Conservation (phyloP, 1,284 basidiomycete genomes). For the Ganoderma boninense region DNA sequence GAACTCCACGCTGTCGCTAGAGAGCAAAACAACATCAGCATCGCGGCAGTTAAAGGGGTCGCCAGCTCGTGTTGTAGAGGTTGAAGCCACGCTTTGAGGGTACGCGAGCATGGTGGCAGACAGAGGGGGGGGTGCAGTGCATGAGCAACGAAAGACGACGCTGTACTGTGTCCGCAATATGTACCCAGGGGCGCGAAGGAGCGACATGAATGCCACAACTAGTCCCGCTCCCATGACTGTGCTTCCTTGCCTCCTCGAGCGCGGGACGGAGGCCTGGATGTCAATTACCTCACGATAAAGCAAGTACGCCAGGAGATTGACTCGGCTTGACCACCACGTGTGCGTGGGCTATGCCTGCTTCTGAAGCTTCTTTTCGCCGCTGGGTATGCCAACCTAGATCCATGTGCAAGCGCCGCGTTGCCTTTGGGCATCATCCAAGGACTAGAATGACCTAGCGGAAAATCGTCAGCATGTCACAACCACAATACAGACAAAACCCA, state of each 20-base stretch:
- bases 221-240: constrained; percentile 8
- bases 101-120: not conserved
- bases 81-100: not conserved
- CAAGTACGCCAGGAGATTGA: not conserved
- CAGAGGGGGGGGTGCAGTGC: not conserved
- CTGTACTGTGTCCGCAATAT: constrained; percentile 1
- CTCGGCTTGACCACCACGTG: constrained; percentile 12
- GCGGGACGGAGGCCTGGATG: constrained; percentile 8
- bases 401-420: not conserved
- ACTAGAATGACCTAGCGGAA: not conserved
- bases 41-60: constrained; percentile 22
- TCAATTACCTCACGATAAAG: constrained; percentile 7
- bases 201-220: not conserved
- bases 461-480: not conserved
- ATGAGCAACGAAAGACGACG: not conserved
- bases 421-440: not conserved
- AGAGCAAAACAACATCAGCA: constrained; percentile 18
- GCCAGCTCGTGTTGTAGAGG: not conserved
- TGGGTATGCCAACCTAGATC: constrained; percentile 4
- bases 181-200: constrained; percentile 4
- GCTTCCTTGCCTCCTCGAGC: constrained; percentile 10
- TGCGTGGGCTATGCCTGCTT: constrained; percentile 5
- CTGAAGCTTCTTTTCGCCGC: constrained; percentile 3
- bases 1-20: constrained; percentile 25
- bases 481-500: not conserved